Percentiles rank a stretch among this genome's conserved stretches.
Conservation (phyloP, 176 grass and related monocot genomes). For the Aechmea fasciata region DNA sequence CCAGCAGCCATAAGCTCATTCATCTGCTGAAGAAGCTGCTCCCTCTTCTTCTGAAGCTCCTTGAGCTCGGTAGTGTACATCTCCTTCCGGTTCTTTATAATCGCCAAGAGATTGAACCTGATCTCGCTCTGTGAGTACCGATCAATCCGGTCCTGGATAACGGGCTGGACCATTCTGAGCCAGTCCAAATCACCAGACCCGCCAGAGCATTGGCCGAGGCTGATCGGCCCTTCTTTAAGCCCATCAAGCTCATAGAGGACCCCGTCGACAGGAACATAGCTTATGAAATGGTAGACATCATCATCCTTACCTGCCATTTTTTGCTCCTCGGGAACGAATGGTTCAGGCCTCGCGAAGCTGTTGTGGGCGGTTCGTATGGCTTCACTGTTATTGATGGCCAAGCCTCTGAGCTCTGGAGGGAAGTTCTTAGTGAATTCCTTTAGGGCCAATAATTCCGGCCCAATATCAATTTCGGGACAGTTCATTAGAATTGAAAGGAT, state of each 20-base stretch:
- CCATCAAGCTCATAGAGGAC: constrained; percentile 90
- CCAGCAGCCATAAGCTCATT: constrained; percentile 22
- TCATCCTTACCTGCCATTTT: constrained; percentile 62
- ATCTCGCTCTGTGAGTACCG: constrained; percentile 68
- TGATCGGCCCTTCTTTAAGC: constrained; percentile 81
- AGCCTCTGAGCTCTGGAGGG: constrained; percentile 77
- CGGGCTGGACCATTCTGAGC: constrained; percentile 58
- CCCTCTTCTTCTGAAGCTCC: constrained; percentile 84
- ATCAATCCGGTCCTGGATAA: constrained; percentile 63
- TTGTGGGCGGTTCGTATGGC: constrained; percentile 64
- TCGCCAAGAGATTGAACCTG: constrained; percentile 81
- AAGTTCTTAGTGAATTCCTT: constrained; percentile 93
- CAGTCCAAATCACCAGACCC: constrained; percentile 60
- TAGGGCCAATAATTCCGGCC: constrained; percentile 56
- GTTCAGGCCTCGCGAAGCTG: constrained; percentile 70
- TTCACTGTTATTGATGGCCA: constrained; percentile 84
- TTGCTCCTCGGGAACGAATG: constrained; percentile 75
- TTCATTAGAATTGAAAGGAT: constrained; percentile 86
- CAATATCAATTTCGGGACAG: constrained; percentile 55
- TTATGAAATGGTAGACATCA: constrained; percentile 66
- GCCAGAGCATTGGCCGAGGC: constrained; percentile 55
- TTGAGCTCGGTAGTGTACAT: constrained; percentile 67
- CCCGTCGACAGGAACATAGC: constrained; percentile 66
- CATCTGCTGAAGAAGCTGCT: constrained; percentile 43
- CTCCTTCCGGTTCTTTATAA: constrained; percentile 92